These are phyloP conservation scores for Fusarium falciforme DNA, from an alignment of 2,329 filamentous ascomycete genomes.

Conservation along the genomic window DNA sequence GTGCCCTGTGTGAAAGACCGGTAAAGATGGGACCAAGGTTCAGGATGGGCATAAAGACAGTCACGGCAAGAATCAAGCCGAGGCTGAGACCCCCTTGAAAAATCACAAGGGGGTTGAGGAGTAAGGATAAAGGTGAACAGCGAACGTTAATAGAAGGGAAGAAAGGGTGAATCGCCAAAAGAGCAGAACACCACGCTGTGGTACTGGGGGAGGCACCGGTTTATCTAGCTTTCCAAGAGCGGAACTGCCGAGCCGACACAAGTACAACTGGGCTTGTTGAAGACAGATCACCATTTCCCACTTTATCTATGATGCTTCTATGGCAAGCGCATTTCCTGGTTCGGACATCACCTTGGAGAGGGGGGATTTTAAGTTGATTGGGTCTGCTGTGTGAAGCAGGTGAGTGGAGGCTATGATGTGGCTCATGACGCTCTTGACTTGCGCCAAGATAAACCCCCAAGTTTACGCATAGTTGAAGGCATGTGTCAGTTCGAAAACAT, in stretches of 20 bases:
- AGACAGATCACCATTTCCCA: neutral
- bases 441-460: too few relatives aligned
- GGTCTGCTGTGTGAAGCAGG: neutral
- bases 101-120: neutral
- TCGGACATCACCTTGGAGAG: neutral
- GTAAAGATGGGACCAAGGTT: neutral
- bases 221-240: neutral
- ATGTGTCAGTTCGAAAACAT: neutral
- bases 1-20: neutral
- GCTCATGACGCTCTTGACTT: neutral
- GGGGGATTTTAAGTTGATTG: neutral
- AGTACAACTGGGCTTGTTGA: neutral
- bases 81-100: neutral
- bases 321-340: neutral
- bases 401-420: neutral
- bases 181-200: neutral
- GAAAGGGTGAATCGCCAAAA: neutral
- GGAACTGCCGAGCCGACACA: neutral
- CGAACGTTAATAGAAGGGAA: neutral
- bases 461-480: too few relatives aligned
- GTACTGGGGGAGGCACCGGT: neutral
- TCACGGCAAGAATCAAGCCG: neutral
- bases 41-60: neutral
- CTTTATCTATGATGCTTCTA: neutral
- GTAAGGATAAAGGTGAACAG: neutral